Evolutionary conservation across 192 early-diverging fungal genomes (phyloP).

Genomic region (Pilaira anomala): DNA sequence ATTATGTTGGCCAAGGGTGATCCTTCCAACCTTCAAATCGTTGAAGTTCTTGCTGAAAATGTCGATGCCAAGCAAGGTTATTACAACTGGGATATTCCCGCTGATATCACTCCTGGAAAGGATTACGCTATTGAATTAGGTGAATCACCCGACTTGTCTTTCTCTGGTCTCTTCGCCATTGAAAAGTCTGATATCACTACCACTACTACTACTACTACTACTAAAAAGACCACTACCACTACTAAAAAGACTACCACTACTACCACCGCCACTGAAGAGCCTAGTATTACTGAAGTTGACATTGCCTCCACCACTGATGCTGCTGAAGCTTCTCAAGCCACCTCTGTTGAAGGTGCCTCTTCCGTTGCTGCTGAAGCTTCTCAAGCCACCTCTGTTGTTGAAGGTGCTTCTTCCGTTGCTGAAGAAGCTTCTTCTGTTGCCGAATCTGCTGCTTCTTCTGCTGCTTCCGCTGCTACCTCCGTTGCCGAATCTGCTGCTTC

Average conservation of each 20-base stretch:
- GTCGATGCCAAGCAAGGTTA: slow-evolving; percentile 18
- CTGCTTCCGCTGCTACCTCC: background rate
- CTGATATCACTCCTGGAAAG: slow-evolving; percentile 22
- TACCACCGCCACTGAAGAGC: slow-evolving; percentile 15
- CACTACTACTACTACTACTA: background rate
- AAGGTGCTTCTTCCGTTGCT: slow-evolving; percentile 10
- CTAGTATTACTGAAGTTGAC: too few species aligned
- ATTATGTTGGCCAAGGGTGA: slow-evolving; percentile 33
- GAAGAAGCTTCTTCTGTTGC: background rate
- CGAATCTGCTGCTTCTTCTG: background rate
- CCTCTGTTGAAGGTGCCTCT: slow-evolving; percentile 6
- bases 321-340: slow-evolving; percentile 8
- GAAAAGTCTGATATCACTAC: slow-evolving; percentile 11
- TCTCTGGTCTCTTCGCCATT: slow-evolving; percentile 31
- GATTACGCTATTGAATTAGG: slow-evolving; percentile 38
- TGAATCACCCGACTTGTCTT: slow-evolving; percentile 32
- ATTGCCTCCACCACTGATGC: slow-evolving; percentile 28
- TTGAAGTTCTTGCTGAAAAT: slow-evolving; percentile 27
- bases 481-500: background rate
- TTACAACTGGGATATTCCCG: slow-evolving; percentile 37
- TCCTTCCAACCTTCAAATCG: slow-evolving; percentile 29
- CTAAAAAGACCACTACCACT: slow-evolving; percentile 1
- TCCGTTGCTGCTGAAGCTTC: slow-evolving; percentile 1
- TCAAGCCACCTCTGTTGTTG: background rate
- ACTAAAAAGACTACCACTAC: slow-evolving; percentile 1